Percentiles rank a stretch among this genome's conserved stretches.
Conservation (phyloP, 768 basidiomycete species). For the Kwoniella heveanensis region DNA sequence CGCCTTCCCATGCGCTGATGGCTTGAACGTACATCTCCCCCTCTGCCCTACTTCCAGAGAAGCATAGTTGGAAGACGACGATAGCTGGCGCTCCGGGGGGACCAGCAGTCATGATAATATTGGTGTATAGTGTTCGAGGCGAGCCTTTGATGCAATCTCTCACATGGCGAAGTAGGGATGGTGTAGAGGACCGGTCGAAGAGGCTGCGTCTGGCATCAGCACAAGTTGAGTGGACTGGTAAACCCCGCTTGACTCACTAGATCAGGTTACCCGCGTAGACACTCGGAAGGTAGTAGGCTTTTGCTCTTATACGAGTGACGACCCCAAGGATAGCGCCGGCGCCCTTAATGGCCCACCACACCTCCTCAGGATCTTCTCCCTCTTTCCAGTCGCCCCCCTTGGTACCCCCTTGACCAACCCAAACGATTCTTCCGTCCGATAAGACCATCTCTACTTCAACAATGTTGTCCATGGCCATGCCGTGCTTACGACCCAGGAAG, state of each 20-base stretch:
- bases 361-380: conserved; percentile 46
- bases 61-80: conserved; percentile 85
- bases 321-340: conserved; percentile 82
- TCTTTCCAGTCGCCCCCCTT: conserved; percentile 61
- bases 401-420: conserved; percentile 71
- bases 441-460: conserved; percentile 91
- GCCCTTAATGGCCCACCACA: conserved; percentile 54
- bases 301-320: conserved; percentile 84
- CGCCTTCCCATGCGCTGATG: conserved; percentile 86
- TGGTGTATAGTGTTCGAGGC: conserved; percentile 83
- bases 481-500: conserved; percentile 77
- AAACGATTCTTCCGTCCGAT: conserved; percentile 82
- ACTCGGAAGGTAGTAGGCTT: conserved; percentile 83
- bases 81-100: conserved; percentile 80
- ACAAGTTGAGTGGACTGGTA: not conserved
- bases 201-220: conserved; percentile 61
- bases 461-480: conserved; percentile 84
- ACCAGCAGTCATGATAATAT: conserved; percentile 85
- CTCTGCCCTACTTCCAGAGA: conserved; percentile 72
- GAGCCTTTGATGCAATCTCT: conserved; percentile 89
- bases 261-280: conserved; percentile 91
- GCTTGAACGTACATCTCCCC: conserved; percentile 76
- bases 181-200: conserved; percentile 81
- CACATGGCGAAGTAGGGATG: conserved; percentile 86
- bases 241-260: conserved; percentile 64